These are phyloP conservation scores for Periconia digitata DNA, from an alignment of 2,329 filamentous ascomycete genomes.

Conservation along the genomic window DNA sequence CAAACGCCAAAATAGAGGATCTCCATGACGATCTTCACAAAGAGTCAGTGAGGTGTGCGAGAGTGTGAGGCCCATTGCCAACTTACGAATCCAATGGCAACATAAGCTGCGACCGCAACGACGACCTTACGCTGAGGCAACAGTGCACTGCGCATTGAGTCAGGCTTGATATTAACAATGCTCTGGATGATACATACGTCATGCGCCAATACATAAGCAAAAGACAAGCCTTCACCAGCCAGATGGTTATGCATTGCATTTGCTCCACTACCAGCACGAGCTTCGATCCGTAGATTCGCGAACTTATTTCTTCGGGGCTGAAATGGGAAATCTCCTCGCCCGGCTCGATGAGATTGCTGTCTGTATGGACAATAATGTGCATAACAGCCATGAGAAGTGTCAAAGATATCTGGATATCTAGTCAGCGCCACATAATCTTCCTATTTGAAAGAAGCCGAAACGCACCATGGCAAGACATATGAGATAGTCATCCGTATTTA, in stretches of 20 bases:
- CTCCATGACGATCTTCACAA: conserved; percentile 43
- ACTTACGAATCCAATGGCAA: conserved; percentile 48
- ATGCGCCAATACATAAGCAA: conserved; percentile 57
- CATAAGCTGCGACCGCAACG: conserved; percentile 49
- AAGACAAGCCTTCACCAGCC: conserved; percentile 57
- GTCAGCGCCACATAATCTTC: conserved; percentile 8
- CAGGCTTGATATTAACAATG: background rate
- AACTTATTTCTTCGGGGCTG: conserved; percentile 40
- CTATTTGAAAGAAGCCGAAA: background rate
- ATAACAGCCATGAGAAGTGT: conserved; percentile 38
- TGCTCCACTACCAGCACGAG: conserved; percentile 58
- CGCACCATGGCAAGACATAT: conserved; percentile 40
- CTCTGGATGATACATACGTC: conserved; percentile 37
- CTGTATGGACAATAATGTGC: conserved; percentile 33
- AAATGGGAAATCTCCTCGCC: conserved; percentile 33
- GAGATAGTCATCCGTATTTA: conserved; percentile 41
- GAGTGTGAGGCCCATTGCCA: background rate
- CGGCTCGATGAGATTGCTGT: conserved; percentile 40
- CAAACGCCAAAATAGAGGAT: conserved; percentile 56
- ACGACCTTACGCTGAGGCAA: conserved; percentile 39
- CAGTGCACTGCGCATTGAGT: conserved; percentile 5
- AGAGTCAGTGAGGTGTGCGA: background rate
- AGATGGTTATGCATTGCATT: conserved; percentile 51
- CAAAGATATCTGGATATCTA: conserved; percentile 25
- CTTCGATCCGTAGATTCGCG: conserved; percentile 56